Evolutionary conservation across 352 stramenopile species (phyloP).

Genomic region (Globisporangium carolinianum): DNA sequence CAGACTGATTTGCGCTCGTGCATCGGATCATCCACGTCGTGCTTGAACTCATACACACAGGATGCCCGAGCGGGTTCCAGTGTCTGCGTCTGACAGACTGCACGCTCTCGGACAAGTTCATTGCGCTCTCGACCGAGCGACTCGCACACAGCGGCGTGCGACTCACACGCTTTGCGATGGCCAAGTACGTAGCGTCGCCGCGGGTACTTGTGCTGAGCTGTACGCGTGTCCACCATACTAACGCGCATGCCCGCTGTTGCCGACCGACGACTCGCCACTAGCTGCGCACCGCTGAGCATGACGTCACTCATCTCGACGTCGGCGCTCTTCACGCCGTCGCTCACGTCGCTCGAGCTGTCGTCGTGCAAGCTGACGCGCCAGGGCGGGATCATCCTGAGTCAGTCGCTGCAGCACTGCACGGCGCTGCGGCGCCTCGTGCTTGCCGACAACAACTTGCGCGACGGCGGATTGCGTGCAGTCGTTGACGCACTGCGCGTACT

Average conservation of each 20-base stretch:
- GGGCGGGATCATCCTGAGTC: conserved; percentile 51
- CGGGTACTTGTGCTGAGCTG: background rate
- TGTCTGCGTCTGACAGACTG: conserved; percentile 34
- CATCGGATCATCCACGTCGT: too few species aligned
- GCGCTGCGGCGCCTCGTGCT: conserved; percentile 27
- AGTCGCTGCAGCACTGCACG: conserved; percentile 33
- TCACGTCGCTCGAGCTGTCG: conserved; percentile 40
- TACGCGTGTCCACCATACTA: background rate
- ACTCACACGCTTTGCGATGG: conserved; percentile 21
- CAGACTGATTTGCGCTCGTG: too few species aligned
- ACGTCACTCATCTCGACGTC: conserved; percentile 50
- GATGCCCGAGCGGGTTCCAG: conserved; percentile 16
- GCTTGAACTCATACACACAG: too few species aligned
- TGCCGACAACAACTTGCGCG: conserved; percentile 44
- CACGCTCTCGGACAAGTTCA: conserved; percentile 31
- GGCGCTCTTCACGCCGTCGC: conserved; percentile 22
- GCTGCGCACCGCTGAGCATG: conserved; percentile 46
- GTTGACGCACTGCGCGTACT: conserved; percentile 31
- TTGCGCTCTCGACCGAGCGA: too few species aligned
- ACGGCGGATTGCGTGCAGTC: conserved; percentile 43
- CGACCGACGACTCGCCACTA: too few species aligned
- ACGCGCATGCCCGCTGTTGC: background rate
- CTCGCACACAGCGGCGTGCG: conserved; percentile 17
- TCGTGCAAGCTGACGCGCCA: conserved; percentile 44
- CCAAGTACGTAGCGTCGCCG: conserved; percentile 12